Evolutionary conservation across 2,329 filamentous ascomycete genomes (phyloP), one percentile per base, ranked within the genome.

Genomic region (Pseudophaeomoniella oleicola): DNA sequence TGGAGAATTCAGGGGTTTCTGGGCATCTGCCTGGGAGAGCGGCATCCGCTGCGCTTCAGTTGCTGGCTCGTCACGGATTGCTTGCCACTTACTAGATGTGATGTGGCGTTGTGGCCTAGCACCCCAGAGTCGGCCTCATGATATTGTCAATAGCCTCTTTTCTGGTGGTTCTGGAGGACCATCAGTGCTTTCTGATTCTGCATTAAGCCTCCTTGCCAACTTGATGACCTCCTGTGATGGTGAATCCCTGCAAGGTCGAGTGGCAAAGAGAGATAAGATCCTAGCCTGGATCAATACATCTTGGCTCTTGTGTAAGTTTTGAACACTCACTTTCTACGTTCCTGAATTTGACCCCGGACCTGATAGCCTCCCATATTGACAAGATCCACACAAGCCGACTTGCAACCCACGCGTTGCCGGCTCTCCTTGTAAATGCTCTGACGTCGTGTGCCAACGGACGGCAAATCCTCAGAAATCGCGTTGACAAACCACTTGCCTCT

Each of bases 111-210:
- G n/a, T 10, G 15, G 18, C 4, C 34, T 36, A 13, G 10, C 15
- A 9, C 6, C 22, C n/a, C 22, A 27, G 9, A 27, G n/a, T 27
- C 6, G 9, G n/a, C n/a, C 22, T 13, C 22, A 32, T 11, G 11
- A 16, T 11, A 12, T 39, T n/a, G 17, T 32, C 3, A 29, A 39
- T 16, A 29, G 15, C 9, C 32, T 32, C 22, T 39, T 39, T 22
- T 18, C 17, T n/a, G 22, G 34, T 22, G 37, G 37, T 12, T 18
- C 29, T 5, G 19, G 18, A 19, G 37, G 37, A 3, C 37, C 37
- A 15, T 29, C 34, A 16, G 29, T 13, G n/a, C 14, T 39, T 6
- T 36, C 37, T 14, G 37, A 39, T 37, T 4, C 34, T n/a, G 37
- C 37, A 12, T 10, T 39, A 16, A n/a, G 29, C 11, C 34, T 39